These are phyloP conservation scores for Calocybe gangraenosa DNA, from an alignment of 768 basidiomycete genomes.

Conservation along the genomic window DNA sequence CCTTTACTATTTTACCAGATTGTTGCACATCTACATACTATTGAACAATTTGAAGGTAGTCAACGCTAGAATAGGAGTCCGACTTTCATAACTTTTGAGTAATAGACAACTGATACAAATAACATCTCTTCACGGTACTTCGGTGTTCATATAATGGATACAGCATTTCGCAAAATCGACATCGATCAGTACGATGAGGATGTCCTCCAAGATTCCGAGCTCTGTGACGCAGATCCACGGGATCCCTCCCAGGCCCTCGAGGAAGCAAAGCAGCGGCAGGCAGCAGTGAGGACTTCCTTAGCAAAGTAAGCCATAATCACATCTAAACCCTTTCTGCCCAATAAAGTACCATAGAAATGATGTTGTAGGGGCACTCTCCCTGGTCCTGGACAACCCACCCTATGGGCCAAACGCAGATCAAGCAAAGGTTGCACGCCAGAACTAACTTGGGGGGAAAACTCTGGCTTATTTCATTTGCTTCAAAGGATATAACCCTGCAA, in stretches of 20 bases:
- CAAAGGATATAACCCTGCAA: conserved; percentile 72
- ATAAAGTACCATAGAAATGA: conserved; percentile 54
- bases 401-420: conserved; percentile 86
- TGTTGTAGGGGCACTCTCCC: conserved; percentile 63
- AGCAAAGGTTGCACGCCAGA: conserved; percentile 68
- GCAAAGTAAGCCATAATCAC: conserved; percentile 51
- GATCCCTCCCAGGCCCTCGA: conserved; percentile 67
- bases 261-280: conserved; percentile 65
- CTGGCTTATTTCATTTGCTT: conserved; percentile 6
- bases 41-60: neutral
- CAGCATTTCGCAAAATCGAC: conserved; percentile 87
- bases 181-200: conserved; percentile 95
- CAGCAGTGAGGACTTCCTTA: conserved; percentile 65
- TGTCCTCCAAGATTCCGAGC: conserved; percentile 74
- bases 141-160: conserved; percentile 27
- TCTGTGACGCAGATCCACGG: conserved; percentile 84
- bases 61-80: too few species aligned
- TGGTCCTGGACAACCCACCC: conserved; percentile 76
- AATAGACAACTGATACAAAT: neutral
- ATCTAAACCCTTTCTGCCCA: too few species aligned
- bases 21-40: neutral
- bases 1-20: neutral
- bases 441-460: neutral
- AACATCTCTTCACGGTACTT: neutral
- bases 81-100: too few species aligned